phyloP scores from a whole-genome alignment of 129 eudicot species.

The Pulicaria dysenterica region DNA sequence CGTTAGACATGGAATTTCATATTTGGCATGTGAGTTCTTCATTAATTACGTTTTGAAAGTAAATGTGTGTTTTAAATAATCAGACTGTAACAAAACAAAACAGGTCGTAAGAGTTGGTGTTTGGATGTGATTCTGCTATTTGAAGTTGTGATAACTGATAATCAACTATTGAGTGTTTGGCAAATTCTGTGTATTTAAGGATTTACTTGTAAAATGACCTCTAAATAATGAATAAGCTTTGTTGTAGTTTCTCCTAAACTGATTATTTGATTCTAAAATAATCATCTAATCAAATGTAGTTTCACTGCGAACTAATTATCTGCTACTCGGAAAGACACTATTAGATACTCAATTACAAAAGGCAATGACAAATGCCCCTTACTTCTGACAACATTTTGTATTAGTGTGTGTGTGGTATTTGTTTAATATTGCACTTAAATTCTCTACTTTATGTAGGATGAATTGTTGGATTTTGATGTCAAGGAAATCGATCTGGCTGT shows the following conservation, averaged over 20 bases:
- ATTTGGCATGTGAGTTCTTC: conserved; percentile 22
- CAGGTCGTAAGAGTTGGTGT: background rate
- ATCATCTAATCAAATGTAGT: background rate
- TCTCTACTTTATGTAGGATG: conserved; percentile 52
- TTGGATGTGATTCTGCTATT: background rate
- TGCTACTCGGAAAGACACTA: background rate
- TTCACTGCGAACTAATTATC: background rate
- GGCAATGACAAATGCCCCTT: no score
- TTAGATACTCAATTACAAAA: background rate
- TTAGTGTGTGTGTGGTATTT: conserved; percentile 5
- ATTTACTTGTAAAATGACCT: conserved; percentile 3
- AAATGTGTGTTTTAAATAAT: conserved; percentile 1
- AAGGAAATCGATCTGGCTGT: conserved; percentile 82
- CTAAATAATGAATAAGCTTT: background rate
- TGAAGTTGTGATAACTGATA: background rate
- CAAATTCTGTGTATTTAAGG: background rate
- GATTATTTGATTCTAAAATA: background rate
- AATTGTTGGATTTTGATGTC: conserved; percentile 57
- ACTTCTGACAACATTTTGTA: background rate
- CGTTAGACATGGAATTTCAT: background rate
- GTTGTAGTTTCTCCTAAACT: background rate
- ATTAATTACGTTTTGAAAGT: background rate
- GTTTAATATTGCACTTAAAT: background rate
- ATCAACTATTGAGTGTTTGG: background rate
- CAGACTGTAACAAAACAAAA: background rate